Conservation (phyloP, 192 early-diverging fungal genomes). For the Pilaira anomala region DNA sequence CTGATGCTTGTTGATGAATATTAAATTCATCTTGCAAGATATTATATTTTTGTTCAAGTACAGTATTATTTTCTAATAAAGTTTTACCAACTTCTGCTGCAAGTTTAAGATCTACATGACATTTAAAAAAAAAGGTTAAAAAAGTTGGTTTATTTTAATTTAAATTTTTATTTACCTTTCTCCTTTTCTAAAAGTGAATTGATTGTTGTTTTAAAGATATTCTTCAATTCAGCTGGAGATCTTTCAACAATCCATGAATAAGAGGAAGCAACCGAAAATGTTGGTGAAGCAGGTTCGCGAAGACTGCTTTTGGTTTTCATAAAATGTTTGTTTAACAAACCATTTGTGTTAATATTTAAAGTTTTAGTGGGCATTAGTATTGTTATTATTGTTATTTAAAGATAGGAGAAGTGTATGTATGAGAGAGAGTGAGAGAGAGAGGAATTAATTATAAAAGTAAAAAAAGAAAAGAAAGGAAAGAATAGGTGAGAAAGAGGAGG, state of each 20-base stretch:
- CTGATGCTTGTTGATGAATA: background rate
- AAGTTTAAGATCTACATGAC: background rate
- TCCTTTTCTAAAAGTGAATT: background rate
- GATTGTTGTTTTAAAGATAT: background rate
- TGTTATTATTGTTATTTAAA: no score
- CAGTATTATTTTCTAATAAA: background rate
- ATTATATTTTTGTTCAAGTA: background rate
- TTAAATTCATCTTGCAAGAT: background rate
- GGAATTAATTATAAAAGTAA: no score
- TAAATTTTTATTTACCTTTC: background rate
- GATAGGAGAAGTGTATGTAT: no score
- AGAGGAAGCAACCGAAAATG: background rate
- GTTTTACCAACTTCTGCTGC: conserved; percentile 2
- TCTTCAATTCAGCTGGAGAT: background rate
- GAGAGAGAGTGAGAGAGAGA: no score
- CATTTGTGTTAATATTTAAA: no score
- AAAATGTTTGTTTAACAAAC: no score
- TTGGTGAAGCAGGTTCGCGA: background rate
- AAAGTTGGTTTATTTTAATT: background rate
- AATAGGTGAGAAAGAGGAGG: no score
- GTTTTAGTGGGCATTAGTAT: no score
- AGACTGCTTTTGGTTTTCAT: background rate
- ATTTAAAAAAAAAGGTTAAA: background rate
- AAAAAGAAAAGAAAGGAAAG: no score
- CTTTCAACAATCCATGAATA: background rate